Evolutionary conservation across 2,329 filamentous ascomycete species (phyloP), one percentile per base, ranked within the genome.

Genomic region (Neopestalotiopsis rosae): DNA sequence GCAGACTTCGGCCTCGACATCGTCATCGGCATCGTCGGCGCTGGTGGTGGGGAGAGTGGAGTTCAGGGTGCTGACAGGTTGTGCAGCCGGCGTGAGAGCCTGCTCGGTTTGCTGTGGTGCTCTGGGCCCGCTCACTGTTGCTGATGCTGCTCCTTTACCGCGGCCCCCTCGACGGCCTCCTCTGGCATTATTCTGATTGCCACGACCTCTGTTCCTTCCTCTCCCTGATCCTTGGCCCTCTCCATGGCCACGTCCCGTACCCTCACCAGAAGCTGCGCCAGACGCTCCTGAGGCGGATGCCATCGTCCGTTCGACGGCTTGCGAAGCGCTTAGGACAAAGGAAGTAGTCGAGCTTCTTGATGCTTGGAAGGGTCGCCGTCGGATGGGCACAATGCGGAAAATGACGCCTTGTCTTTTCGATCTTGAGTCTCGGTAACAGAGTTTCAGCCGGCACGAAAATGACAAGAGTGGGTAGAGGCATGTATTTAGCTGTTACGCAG

Each of bases 1-100:
- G 88, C 96, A 99, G 70, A 98, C 88, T 71, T 98, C 94, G 32
- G 87, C 91, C 68, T 94, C 92, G 38, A 84, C 84, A 30, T 87
- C 88, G 34, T 87, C 88, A 62, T 88, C 88, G 3, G 81, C 88
- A 62, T 88, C 88, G 3, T 80, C 83, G 70, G 80, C 77, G 64
- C 74, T 77, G 64, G 70, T 72, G 12, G 75, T 75, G 57, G 76
- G 70, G 9, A 74, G 72, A 66, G 74, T 12, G 4, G 20, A n/a
- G 4, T 52, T 42, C n/a, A 17, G 28, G 14, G 52, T 30, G 17
- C 4, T 3, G 2, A 10, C 24, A 7, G 65, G 17, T 17, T 40
- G 42, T 49, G 24, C 20, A 28, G 56, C 20, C 32, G 9, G 24
- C 4, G 49, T 71, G 10, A 66, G 61, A 17, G 20, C 59, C 20